Conservation (phyloP, 208 protist genomes). For the Acanthamoeba culbertsoni region DNA sequence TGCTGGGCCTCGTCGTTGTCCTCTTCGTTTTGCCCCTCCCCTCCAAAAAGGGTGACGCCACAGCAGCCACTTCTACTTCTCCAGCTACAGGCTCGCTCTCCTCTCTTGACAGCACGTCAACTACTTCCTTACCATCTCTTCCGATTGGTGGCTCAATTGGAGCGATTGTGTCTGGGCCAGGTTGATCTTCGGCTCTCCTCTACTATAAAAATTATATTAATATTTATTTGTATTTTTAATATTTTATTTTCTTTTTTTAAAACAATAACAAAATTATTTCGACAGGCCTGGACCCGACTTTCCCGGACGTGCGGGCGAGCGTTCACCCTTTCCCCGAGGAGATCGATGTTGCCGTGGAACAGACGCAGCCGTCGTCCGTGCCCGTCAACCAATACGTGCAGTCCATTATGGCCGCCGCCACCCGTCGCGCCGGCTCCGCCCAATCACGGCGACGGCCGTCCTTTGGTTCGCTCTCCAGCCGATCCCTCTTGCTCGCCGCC, state of each 20-base stretch:
- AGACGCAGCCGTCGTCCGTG: neutral
- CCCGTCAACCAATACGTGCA: constrained; percentile 7
- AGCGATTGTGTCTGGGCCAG: too few relatives aligned
- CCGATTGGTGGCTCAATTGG: too few relatives aligned
- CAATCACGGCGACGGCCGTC: neutral
- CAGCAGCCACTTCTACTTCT: neutral
- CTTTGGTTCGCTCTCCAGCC: neutral
- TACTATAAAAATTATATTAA: too few relatives aligned
- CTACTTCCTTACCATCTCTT: neutral
- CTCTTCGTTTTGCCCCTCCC: neutral
- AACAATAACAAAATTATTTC: neutral
- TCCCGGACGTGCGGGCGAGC: neutral
- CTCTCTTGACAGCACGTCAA: neutral
- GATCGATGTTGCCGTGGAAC: neutral
- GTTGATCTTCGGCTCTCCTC: too few relatives aligned
- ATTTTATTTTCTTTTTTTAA: neutral
- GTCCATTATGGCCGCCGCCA: neutral
- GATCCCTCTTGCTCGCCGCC: neutral
- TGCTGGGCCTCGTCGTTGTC: neutral
- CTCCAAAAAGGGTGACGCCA: neutral
- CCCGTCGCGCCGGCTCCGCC: neutral
- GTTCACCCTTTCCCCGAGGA: neutral
- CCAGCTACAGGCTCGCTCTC: neutral
- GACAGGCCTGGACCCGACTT: neutral
- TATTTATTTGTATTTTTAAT: too few relatives aligned